These are phyloP conservation scores for Saccharomyces paradoxus DNA, from an alignment of 805 yeast genomes.

Conservation along the genomic window DNA sequence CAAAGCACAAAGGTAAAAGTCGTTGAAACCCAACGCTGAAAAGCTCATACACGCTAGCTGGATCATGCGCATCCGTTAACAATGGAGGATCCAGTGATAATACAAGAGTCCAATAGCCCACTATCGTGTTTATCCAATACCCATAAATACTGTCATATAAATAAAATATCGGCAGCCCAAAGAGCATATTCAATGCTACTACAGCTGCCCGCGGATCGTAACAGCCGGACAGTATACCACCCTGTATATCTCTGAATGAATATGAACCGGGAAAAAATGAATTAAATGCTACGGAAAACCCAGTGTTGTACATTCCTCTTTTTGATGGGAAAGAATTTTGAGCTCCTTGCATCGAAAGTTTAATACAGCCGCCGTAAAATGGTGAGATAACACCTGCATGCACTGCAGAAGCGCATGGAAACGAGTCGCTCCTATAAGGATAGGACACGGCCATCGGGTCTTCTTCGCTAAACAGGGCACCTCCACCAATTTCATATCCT, in stretches of 20 bases:
- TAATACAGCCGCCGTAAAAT: slow-evolving; percentile 69
- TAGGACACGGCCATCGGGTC: slow-evolving; percentile 33
- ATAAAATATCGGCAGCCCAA: slow-evolving; percentile 57
- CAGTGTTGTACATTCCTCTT: slow-evolving; percentile 46
- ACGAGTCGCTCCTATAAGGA: slow-evolving; percentile 84
- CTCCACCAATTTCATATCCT: slow-evolving; percentile 75
- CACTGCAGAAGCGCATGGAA: slow-evolving; percentile 80
- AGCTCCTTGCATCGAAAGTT: slow-evolving; percentile 48
- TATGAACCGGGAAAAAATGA: slow-evolving; percentile 72
- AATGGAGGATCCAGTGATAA: slow-evolving; percentile 76
- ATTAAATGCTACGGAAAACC: slow-evolving; percentile 45
- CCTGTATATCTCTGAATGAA: slow-evolving; percentile 41
- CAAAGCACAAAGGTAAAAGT: slow-evolving; percentile 64
- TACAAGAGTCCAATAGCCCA: slow-evolving; percentile 79
- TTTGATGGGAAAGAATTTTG: slow-evolving; percentile 40
- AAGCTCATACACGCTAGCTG: slow-evolving; percentile 47
- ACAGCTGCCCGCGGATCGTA: slow-evolving; percentile 59
- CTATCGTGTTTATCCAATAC: slow-evolving; percentile 52
- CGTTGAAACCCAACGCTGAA: slow-evolving; percentile 67
- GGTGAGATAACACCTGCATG: slow-evolving; percentile 79
- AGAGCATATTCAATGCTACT: slow-evolving; percentile 46
- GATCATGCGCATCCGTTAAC: slow-evolving; percentile 43
- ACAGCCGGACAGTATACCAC: slow-evolving; percentile 42
- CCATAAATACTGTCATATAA: slow-evolving; percentile 40
- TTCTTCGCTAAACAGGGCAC: slow-evolving; percentile 26